Evolutionary conservation across 371 early-diverging fungal species (phyloP), one percentile per base, ranked within the genome.

Genomic region (Saksenaea oblongispora): DNA sequence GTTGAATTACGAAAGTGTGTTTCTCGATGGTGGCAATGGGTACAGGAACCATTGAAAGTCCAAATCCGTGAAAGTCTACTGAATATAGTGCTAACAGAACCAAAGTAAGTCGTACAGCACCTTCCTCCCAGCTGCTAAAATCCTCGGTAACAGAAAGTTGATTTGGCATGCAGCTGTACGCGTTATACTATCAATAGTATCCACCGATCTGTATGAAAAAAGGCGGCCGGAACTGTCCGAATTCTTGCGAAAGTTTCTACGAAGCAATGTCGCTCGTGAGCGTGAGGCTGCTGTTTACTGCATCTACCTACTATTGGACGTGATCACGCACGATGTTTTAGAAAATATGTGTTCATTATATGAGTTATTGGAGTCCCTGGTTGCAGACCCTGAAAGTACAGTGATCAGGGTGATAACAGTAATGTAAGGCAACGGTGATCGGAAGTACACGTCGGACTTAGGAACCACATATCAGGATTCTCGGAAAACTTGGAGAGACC

Each of bases 1-100:
- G 94, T 96, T 18, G 96, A 96, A 81, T 86, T 92, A 61, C 85
- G 93, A 66, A 96, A 96, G 72, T 85, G 89, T 59, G 72, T 89
- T 28, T 57, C 83, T 5, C 87, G 81, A 69, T 87, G 80, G 83
- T 95, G 95, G 95, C 70, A 73, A 24, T 78, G 85, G 35, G 39
- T 91, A 7, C 88, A 84, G 51, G 84, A 68, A 22, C 67, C 68
- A 9, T 73, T 75, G 28, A 80, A 87, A 58, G 77, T 73, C 24
- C 69, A 74, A 28, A 84, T 93, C 63, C 89, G 90, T 62, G 78
- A 76, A n/a, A 74, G 80, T 28, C 75, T 95, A 14, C 75, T 93
- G 28, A 79, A 87, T 39, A 83, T 87, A 51, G 84, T 92, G 18
- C 64, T 93, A 11, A 74, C 74, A 22, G 95, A 95, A 68, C 80